Conservation (phyloP, 176 grass and related monocot species). For the Themeda triandra region DNA sequence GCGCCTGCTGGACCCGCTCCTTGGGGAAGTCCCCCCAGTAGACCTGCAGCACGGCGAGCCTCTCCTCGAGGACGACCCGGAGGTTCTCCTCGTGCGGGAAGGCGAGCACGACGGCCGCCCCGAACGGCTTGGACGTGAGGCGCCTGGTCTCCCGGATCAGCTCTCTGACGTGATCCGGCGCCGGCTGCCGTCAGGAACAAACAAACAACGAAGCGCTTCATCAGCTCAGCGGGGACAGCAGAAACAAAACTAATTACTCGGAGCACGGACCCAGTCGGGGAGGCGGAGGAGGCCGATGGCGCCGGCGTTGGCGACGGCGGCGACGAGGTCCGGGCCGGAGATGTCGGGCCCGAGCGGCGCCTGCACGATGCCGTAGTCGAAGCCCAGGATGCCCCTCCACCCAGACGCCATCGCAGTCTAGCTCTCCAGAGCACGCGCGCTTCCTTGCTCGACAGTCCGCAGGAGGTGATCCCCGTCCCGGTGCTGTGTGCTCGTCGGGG, state of each 20-base stretch:
- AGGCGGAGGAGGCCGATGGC: constrained; percentile 85
- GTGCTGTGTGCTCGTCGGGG: too few species aligned
- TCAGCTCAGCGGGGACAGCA: neutral
- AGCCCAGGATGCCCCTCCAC: constrained; percentile 86
- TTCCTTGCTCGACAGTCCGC: neutral
- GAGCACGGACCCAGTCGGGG: constrained; percentile 68
- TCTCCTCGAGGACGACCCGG: constrained; percentile 80
- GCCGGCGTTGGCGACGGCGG: constrained; percentile 84
- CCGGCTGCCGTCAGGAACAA: constrained; percentile 33
- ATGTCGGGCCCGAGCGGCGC: constrained; percentile 93
- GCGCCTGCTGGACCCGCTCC: constrained; percentile 64
- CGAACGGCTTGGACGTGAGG: constrained; percentile 74
- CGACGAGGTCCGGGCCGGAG: constrained; percentile 86
- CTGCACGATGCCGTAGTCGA: constrained; percentile 87
- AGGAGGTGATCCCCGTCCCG: too few species aligned
- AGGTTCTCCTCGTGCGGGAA: constrained; percentile 85
- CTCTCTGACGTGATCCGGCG: constrained; percentile 70
- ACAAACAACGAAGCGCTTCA: neutral
- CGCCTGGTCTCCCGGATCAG: constrained; percentile 70
- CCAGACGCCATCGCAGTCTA: constrained; percentile 33
- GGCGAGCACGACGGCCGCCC: constrained; percentile 61
- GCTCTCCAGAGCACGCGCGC: neutral
- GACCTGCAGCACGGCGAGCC: constrained; percentile 75
- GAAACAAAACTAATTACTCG: neutral
- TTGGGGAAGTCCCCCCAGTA: constrained; percentile 87